Conservation (phyloP, 1,284 basidiomycete genomes). For the Irpex sp. region DNA sequence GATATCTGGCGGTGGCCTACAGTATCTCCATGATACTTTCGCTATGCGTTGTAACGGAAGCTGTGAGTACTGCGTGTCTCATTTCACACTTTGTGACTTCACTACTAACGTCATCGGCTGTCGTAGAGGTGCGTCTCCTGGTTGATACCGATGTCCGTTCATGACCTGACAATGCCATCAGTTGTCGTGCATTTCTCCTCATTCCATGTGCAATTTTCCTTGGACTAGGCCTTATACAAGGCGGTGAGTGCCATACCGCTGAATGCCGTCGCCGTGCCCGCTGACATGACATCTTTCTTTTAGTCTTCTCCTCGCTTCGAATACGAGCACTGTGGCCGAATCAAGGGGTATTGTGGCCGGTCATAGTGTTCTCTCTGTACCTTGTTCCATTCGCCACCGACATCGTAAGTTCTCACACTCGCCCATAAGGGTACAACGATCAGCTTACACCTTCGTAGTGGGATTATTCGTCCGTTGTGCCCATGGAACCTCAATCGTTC, state of each 20-base stretch:
- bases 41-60: not conserved
- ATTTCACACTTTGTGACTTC: too few relatives aligned
- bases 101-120: not conserved
- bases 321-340: not conserved
- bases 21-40: not conserved
- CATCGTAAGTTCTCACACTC: not conserved
- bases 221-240: not conserved
- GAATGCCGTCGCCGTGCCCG: not conserved
- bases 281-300: not conserved
- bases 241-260: not conserved
- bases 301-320: not conserved
- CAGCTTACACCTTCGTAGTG: not conserved
- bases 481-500: not conserved
- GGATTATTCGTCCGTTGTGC: not conserved
- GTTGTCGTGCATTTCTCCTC: not conserved
- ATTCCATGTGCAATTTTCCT: not conserved
- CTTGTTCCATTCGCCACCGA: not conserved
- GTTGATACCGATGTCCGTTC: too few relatives aligned
- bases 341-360: not conserved
- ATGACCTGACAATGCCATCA: not conserved
- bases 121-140: not conserved
- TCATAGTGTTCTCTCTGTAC: not conserved
- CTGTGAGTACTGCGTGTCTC: not conserved
- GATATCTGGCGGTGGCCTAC: slow-evolving; percentile 3
- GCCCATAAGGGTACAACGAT: not conserved